Percentiles rank a stretch among this genome's conserved stretches.
These are phyloP conservation scores for Hypholoma fasciculare DNA, from an alignment of 768 basidiomycete genomes.

Conservation along the genomic window DNA sequence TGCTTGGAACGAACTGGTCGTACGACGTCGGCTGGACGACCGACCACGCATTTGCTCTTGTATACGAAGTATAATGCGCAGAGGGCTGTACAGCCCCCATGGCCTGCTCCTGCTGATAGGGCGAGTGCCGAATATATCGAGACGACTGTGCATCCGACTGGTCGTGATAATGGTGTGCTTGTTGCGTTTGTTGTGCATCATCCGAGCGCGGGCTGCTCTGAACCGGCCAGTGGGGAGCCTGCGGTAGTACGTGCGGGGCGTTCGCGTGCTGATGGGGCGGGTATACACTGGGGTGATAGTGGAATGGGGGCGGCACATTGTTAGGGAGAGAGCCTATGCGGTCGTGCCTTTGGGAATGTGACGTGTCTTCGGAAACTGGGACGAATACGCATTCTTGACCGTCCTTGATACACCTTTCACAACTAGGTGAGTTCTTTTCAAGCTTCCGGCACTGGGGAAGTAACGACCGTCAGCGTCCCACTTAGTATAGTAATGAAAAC, in stretches of 20 bases:
- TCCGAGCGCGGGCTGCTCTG: not conserved
- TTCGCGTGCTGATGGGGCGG: too few species aligned
- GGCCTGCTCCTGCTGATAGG: too few species aligned
- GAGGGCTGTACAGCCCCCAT: too few species aligned
- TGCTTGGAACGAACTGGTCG: too few species aligned
- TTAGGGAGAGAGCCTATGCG: not conserved
- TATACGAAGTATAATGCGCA: too few species aligned
- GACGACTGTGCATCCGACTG: not conserved
- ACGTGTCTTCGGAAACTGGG: not conserved
- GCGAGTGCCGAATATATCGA: not conserved
- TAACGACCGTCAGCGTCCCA: not conserved
- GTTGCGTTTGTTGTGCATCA: not conserved
- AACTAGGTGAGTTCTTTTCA: not conserved
- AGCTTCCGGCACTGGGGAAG: slow-evolving; percentile 6
- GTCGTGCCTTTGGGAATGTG: not conserved
- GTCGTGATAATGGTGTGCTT: not conserved
- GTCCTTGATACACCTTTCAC: not conserved
- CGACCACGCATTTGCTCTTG: too few species aligned
- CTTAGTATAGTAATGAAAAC: not conserved
- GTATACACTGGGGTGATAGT: not conserved
- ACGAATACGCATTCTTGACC: not conserved
- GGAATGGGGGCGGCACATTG: not conserved
- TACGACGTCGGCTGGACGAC: too few species aligned
- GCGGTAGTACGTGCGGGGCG: not conserved
- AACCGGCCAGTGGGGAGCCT: not conserved